Percentiles rank a stretch among this genome's conserved stretches.
phyloP scores from a whole-genome alignment of 2,329 filamentous ascomycete genomes.

The Dothistroma septosporum region DNA sequence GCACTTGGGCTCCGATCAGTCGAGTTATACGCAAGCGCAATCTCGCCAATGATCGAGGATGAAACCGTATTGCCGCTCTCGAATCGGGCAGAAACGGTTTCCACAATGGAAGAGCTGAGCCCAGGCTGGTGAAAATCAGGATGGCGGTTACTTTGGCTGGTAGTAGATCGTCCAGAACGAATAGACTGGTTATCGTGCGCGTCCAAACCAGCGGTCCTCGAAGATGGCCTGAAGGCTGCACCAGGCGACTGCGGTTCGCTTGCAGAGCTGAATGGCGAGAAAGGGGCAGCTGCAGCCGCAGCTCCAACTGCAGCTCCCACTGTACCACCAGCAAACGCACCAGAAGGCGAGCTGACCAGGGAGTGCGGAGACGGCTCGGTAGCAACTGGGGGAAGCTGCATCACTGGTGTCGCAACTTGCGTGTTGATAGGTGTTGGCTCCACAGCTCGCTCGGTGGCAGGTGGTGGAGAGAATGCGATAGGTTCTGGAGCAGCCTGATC shows the following conservation, averaged over 20 bases:
- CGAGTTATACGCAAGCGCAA: constrained; percentile 78
- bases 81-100: constrained; percentile 83
- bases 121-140: constrained; percentile 76
- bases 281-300: constrained; percentile 22
- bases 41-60: constrained; percentile 76
- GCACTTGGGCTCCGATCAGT: constrained; percentile 43
- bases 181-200: constrained; percentile 81
- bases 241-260: constrained; percentile 29
- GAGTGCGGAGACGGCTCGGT: constrained; percentile 4
- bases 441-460: constrained; percentile 11
- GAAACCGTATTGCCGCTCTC: constrained; percentile 67
- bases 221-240: constrained; percentile 22
- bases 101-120: constrained; percentile 82
- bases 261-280: constrained; percentile 29
- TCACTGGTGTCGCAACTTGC: constrained; percentile 3
- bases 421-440: constrained; percentile 7
- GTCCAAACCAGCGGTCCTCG: constrained; percentile 29
- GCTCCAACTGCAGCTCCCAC: constrained; percentile 10
- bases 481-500: constrained; percentile 7
- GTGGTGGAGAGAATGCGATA: constrained; percentile 5
- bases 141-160: constrained; percentile 64
- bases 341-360: constrained; percentile 22
- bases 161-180: constrained; percentile 75
- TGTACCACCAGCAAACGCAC: constrained; percentile 9
- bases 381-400: constrained; percentile 9